Base-by-base conservation (phyloP, 768 basidiomycete species). In the Phaeotremella skinneri region DNA sequence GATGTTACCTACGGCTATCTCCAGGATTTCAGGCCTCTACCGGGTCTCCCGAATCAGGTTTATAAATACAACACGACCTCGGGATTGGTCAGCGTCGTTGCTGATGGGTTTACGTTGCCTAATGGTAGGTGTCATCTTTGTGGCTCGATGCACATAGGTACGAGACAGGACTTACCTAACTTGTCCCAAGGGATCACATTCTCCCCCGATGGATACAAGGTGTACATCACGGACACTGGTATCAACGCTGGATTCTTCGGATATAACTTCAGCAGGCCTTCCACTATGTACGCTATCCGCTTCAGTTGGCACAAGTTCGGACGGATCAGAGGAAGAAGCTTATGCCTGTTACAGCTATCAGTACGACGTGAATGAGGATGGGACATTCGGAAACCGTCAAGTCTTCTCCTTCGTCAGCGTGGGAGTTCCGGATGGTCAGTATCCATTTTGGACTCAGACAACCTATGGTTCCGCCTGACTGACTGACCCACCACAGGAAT, bases 31-130 rank as follows among this genome's bases (percentile, higher is more conserved):
- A 83, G 88, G 49, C 83, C 86, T 0, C 63, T 77, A 3, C 87
- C 86, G 5, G 80, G 84, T 45, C 69, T 89, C 51, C 88, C 87
- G 2, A 85, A 82, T 48, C 88, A 90, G 66, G 87, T 90, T 16
- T 91, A 92, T 72, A 82, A 86, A 13, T 84, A 89, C 67, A 84
- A 89, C 68, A 84, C 86, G 7, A 79, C 79, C 1, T 86, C 85
- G 0, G 81, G 86, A 3, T 75, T 82, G 29, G 82, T 90, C 4
- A 82, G 83, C 2, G 85, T 86, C 6, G 86, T 89, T 2, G 88
- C 90, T 2, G 86, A 87, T 62, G 86, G 84, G n/a, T 87, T 90
- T 67, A 81, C 82, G 58, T 82, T 82, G 63, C 82, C 82, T 43
- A 91, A 90, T 67, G 90, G 73, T 68, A 26, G 43, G 62, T 63